These are phyloP conservation scores for Pleurotus eryngii DNA, from an alignment of 768 basidiomycete genomes.

Conservation along the genomic window DNA sequence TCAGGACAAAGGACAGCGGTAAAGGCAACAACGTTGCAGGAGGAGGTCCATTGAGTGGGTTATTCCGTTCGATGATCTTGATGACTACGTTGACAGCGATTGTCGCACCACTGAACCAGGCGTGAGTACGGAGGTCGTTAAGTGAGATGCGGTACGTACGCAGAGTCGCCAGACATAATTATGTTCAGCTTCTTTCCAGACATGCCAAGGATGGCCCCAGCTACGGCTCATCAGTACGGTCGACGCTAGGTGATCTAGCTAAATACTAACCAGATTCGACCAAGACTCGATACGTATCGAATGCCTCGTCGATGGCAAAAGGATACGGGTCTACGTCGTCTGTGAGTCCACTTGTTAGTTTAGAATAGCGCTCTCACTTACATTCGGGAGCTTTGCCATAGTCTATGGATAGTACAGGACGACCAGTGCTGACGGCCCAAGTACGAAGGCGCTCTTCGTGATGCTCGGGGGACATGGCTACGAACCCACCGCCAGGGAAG, in stretches of 20 bases:
- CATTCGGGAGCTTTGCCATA: conserved; percentile 98
- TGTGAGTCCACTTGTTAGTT: conserved; percentile 6
- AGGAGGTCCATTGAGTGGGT: conserved; percentile 27
- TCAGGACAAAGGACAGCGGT: conserved; percentile 82
- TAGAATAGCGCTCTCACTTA: conserved; percentile 30
- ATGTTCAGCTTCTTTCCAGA: conserved; percentile 76
- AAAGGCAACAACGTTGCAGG: conserved; percentile 49
- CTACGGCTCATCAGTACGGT: conserved; percentile 22
- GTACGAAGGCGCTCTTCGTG: conserved; percentile 89
- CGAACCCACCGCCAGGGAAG: conserved; percentile 94
- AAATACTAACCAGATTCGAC: conserved; percentile 56
- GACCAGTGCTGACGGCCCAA: conserved; percentile 80
- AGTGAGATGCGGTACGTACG: conserved; percentile 53
- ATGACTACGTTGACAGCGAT: conserved; percentile 82
- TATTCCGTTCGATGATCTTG: conserved; percentile 73
- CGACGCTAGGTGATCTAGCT: neutral
- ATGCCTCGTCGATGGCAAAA: conserved; percentile 92
- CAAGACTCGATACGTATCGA: conserved; percentile 83
- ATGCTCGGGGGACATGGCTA: conserved; percentile 94
- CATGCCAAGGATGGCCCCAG: conserved; percentile 82
- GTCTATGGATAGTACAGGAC: conserved; percentile 81
- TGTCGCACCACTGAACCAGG: conserved; percentile 70
- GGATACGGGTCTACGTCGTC: conserved; percentile 82
- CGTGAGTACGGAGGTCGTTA: conserved; percentile 5
- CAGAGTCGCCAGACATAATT: conserved; percentile 91